phyloP scores from a whole-genome alignment of 176 grass and related monocot species.

The Panicum miliaceum region DNA sequence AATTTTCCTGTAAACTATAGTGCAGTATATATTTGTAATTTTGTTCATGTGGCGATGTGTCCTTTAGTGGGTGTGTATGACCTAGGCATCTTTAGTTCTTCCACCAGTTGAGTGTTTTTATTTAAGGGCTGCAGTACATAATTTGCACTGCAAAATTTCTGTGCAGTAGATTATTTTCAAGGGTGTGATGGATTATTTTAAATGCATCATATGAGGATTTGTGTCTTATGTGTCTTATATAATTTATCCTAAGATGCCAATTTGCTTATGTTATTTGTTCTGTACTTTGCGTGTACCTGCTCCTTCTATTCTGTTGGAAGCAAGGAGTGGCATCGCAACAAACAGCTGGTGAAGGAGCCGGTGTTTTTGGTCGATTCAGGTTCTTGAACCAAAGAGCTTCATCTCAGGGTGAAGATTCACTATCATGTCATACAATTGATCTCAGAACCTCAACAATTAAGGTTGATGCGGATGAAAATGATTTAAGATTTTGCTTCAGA shows the following conservation, averaged over 20 bases:
- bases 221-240: background rate
- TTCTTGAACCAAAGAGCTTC: conserved; percentile 64
- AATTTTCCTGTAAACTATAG: conserved; percentile 2
- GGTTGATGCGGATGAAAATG: conserved; percentile 83
- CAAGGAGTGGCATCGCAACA: conserved; percentile 72
- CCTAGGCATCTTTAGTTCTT: background rate
- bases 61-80: conserved; percentile 4
- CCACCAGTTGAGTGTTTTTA: background rate
- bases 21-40: background rate
- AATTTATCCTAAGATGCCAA: background rate
- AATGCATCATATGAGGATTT: conserved; percentile 10
- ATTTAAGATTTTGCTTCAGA: conserved; percentile 97
- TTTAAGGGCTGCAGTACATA: background rate
- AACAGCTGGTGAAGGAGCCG: conserved; percentile 51
- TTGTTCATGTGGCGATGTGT: background rate
- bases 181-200: conserved; percentile 36
- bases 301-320: conserved; percentile 63
- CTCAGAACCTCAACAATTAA: conserved; percentile 96
- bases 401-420: conserved; percentile 65
- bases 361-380: conserved; percentile 72
- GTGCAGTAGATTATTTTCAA: conserved; percentile 15
- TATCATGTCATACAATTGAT: conserved; percentile 78
- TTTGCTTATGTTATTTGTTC: conserved; percentile 13
- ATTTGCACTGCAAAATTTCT: background rate
- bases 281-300: conserved; percentile 24